Base-by-base conservation (phyloP, 768 basidiomycete species). In the Pholiota conissans region DNA sequence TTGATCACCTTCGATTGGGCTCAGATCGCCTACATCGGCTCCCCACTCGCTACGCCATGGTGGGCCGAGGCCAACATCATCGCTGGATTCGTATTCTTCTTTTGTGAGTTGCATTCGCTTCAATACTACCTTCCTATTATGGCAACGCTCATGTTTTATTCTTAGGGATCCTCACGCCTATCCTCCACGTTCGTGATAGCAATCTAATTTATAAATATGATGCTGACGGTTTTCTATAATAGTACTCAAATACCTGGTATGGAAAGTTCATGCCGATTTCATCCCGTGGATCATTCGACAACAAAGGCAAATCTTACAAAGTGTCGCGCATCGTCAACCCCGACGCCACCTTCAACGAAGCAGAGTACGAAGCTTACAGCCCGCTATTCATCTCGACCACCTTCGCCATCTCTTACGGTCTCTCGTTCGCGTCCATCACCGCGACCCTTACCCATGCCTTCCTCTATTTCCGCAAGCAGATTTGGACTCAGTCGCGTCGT, bases 361-460 rank as follows among this genome's bases (percentile, higher is more conserved):
- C 75, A 30, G 80, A 74, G 1, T 88, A 89, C 68, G 53, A 79
- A 26, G 67, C 71, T 0, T 89, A 87, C 70, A 82, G 80, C 56
- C 86, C 87, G 0, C 60, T 91, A 54, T 87, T 80, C 71, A 72
- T 90, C 45, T 82, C 86, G 63, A 83, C 84, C 26, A 87, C 89
- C 0, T 93, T 93, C 65, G 86, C 92, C 11, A 72, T 93, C 32
- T 79, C 85, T 8, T 95, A 93, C 65, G 91, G 87, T 22, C 76
- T 93, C 8, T 89, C 87, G n/a, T 93, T 94, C 62, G 91, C 91
- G 2, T 81, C 85, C 28, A 87, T 93, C 69, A 89, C 91, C 0
- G 81, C 91, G 0, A 89, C 88, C 2, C 67, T 91, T 59, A 83
- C 79, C 27, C 93, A 94, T 63, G 83, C 90, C 0, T 71, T 76